phyloP scores from a whole-genome alignment of 192 early-diverging fungal species.

The Podochytrium sp. region DNA sequence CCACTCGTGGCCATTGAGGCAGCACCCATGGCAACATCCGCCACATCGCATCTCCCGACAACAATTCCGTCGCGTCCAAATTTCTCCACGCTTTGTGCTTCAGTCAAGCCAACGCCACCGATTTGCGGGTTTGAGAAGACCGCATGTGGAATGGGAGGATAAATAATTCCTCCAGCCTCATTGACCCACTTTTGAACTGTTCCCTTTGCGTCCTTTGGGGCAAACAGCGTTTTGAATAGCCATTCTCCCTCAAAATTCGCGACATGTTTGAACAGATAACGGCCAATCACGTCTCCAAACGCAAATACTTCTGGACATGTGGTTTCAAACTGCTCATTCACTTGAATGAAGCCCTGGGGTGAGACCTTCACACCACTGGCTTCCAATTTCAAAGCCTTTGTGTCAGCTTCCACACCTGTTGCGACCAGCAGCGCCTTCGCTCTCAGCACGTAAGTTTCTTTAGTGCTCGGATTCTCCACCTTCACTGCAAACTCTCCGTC shows the following conservation, averaged over 20 bases:
- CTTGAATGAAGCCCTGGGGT: slow-evolving; percentile 29
- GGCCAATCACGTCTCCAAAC: slow-evolving; percentile 44
- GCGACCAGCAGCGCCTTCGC: slow-evolving; percentile 38
- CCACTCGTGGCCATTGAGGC: slow-evolving; percentile 37
- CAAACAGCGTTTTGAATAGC: slow-evolving; percentile 33
- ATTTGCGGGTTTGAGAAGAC: slow-evolving; percentile 45
- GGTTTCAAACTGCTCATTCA: slow-evolving; percentile 36
- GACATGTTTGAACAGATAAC: slow-evolving; percentile 43
- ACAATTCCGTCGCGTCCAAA: slow-evolving; percentile 28
- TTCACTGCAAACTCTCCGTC: slow-evolving; percentile 9
- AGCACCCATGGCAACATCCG: slow-evolving; percentile 42
- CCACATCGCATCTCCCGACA: slow-evolving; percentile 34
- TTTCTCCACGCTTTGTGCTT: slow-evolving; percentile 24
- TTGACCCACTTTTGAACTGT: not conserved
- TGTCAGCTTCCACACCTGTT: slow-evolving; percentile 38
- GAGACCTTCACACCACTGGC: slow-evolving; percentile 19
- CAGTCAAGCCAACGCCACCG: slow-evolving; percentile 42
- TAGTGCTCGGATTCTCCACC: not conserved
- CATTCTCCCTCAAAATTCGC: slow-evolving; percentile 48
- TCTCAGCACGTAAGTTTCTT: not conserved
- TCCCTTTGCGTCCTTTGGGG: not conserved
- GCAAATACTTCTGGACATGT: slow-evolving; percentile 31
- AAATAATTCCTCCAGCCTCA: slow-evolving; percentile 17
- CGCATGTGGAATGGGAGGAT: slow-evolving; percentile 47
- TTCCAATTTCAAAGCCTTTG: slow-evolving; percentile 18